phyloP scores from a whole-genome alignment of 2,329 filamentous ascomycete species.

The Fusarium nygamai region DNA sequence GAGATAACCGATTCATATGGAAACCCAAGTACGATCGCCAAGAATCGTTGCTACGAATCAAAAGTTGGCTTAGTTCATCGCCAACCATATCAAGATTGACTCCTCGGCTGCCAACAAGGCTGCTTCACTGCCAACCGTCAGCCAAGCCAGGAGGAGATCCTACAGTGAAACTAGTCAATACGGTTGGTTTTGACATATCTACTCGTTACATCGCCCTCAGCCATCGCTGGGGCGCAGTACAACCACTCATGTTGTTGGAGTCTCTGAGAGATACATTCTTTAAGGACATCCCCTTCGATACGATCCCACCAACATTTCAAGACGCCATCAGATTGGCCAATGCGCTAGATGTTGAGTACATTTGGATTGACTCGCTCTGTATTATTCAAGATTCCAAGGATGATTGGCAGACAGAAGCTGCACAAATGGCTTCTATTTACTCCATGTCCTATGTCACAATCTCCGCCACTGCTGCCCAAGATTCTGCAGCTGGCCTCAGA shows the following conservation, averaged over 20 bases:
- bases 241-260: slow-evolving; percentile 20
- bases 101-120: slow-evolving; percentile 19
- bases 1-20: slow-evolving; percentile 5
- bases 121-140: slow-evolving; percentile 12
- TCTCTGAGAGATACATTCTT: not conserved
- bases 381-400: slow-evolving; percentile 34
- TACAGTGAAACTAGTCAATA: slow-evolving; percentile 6
- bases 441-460: slow-evolving; percentile 28
- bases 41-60: slow-evolving; percentile 18
- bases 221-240: slow-evolving; percentile 26
- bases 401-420: slow-evolving; percentile 30
- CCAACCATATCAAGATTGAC: not conserved
- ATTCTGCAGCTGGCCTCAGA: slow-evolving; percentile 23
- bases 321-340: slow-evolving; percentile 21
- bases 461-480: slow-evolving; percentile 22
- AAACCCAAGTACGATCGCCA: slow-evolving; percentile 15
- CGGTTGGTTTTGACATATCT: not conserved
- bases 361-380: slow-evolving; percentile 35
- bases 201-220: slow-evolving; percentile 30
- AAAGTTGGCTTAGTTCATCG: slow-evolving; percentile 10
- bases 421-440: slow-evolving; percentile 32
- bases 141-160: not conserved
- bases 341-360: slow-evolving; percentile 12
- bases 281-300: slow-evolving; percentile 4
- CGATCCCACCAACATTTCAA: slow-evolving; percentile 29